phyloP scores from a whole-genome alignment of 2,329 filamentous ascomycete species.

The Diaporthe velutina region DNA sequence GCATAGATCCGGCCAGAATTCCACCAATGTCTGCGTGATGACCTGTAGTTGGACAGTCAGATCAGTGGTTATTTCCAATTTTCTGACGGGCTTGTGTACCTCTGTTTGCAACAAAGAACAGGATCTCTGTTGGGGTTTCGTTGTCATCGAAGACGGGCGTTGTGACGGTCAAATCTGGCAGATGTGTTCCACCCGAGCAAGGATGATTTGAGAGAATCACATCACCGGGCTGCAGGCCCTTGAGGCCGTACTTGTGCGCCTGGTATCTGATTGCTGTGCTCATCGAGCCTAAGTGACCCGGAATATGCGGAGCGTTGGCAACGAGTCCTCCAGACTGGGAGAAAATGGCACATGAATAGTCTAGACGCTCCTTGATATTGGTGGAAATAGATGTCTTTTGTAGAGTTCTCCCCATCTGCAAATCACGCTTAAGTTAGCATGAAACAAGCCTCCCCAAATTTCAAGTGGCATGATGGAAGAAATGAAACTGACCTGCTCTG shows the following conservation, averaged over 20 bases:
- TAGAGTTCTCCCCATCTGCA: conserved; percentile 33
- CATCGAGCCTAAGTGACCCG: conserved; percentile 35
- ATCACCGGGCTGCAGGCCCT: conserved; percentile 78
- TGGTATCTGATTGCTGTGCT: conserved; percentile 36
- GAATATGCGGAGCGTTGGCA: conserved; percentile 70
- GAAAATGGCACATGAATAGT: conserved; percentile 38
- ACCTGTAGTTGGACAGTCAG: conserved; percentile 50
- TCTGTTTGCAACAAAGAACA: conserved; percentile 29
- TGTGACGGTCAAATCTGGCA: conserved; percentile 57
- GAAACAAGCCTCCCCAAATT: conserved; percentile 5
- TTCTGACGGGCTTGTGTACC: not conserved
- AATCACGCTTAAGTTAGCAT: not conserved
- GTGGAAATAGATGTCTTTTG: conserved; percentile 37
- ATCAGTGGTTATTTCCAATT: conserved; percentile 42
- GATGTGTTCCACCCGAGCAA: conserved; percentile 53
- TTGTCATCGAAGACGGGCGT: conserved; percentile 53
- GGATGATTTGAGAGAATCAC: conserved; percentile 73
- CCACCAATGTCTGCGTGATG: conserved; percentile 55
- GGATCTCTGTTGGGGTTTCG: conserved; percentile 57
- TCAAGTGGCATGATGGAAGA: not conserved
- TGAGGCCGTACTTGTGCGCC: conserved; percentile 70
- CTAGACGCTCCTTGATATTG: conserved; percentile 37
- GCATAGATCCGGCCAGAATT: conserved; percentile 71
- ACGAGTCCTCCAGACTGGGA: conserved; percentile 35
- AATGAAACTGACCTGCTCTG: conserved; percentile 61